phyloP scores from a whole-genome alignment of 495 filamentous ascomycete genomes.

The Aspergillus baeticus region DNA sequence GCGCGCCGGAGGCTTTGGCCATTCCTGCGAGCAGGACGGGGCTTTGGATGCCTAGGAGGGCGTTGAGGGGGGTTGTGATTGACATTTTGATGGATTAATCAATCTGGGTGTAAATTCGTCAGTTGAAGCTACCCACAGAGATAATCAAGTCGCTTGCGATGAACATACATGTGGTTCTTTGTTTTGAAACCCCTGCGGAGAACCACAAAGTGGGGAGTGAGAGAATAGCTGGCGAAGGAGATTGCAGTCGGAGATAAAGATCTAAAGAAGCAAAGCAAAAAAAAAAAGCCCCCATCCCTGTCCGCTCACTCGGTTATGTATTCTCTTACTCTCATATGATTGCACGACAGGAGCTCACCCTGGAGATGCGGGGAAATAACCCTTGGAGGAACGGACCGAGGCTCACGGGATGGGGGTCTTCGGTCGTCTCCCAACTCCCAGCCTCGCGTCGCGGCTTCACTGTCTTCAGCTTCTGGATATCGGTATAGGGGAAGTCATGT shows the following conservation, averaged over 20 bases:
- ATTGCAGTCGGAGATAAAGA: not conserved
- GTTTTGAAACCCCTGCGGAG: no score
- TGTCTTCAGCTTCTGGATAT: not conserved
- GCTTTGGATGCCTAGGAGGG: slow-evolving; percentile 72
- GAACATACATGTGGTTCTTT: no score
- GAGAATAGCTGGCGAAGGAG: no score
- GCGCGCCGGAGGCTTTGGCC: slow-evolving; percentile 75
- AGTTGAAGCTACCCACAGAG: not conserved
- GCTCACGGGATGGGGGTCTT: not conserved
- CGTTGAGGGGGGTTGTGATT: slow-evolving; percentile 73
- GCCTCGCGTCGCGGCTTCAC: slow-evolving; percentile 7
- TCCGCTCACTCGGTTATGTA: not conserved
- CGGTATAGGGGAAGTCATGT: not conserved
- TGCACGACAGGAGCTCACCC: not conserved
- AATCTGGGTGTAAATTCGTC: not conserved
- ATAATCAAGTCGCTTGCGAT: no score
- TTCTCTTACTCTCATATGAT: not conserved
- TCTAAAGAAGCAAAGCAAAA: no score
- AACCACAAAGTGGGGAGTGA: no score
- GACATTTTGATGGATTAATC: slow-evolving; percentile 33
- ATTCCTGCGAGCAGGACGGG: slow-evolving; percentile 87
- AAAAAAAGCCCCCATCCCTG: not conserved
- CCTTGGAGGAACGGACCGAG: slow-evolving; percentile 11
- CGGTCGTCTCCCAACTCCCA: not conserved
- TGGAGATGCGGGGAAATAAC: slow-evolving; percentile 30